Evolutionary conservation across 805 yeast genomes (phyloP), one percentile per base, ranked within the genome.

Genomic region (Grigorovia transvaalensis): DNA sequence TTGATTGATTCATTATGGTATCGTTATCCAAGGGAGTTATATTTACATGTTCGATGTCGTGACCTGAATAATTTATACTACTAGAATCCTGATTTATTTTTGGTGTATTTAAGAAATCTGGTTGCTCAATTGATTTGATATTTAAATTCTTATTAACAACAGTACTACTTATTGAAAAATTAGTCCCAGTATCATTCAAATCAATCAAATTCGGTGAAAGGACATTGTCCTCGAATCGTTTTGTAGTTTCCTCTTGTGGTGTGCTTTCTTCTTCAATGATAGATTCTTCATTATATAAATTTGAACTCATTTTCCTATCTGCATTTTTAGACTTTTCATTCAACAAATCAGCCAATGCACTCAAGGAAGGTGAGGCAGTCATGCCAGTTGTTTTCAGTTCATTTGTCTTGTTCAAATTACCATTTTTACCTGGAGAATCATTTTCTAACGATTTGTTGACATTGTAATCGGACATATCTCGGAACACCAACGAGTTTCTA

Each of bases 341-440:
- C 42, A 73, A 58, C 27, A 72, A 65, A 41, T 67, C 66, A 1
- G 75, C 74, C n/a, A 73, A 54, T 0, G 75, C 76, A 52, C 73
- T 68, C 41, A 73, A 59, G 0, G 75, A 71, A 2, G 77, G 77
- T 1, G 76, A 72, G 20, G 72, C 64, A 3, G 74, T 70, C 68
- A 73, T 70, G 43, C 68, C 67, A 18, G 67, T 59, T 9, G 67
- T 63, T n/a, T 50, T 51, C 2, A 56, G 58, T 51, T 63, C 67
- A 4, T 45, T 46, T 9, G 13, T 33, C 18, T 33, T 46, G 4
- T 13, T 33, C 11, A 33, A 33, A n/a, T 53, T 15, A 42, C 40
- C 18, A 38, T n/a, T 30, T 43, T 50, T 33, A 18, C 18, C 18
- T 30, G 48, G 43, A 41, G 50, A 41, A 17, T 23, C 46, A 27